Evolutionary conservation across 306 rosid species (phyloP), one percentile per base, ranked within the genome.

Genomic region (Begonia masoniana): DNA sequence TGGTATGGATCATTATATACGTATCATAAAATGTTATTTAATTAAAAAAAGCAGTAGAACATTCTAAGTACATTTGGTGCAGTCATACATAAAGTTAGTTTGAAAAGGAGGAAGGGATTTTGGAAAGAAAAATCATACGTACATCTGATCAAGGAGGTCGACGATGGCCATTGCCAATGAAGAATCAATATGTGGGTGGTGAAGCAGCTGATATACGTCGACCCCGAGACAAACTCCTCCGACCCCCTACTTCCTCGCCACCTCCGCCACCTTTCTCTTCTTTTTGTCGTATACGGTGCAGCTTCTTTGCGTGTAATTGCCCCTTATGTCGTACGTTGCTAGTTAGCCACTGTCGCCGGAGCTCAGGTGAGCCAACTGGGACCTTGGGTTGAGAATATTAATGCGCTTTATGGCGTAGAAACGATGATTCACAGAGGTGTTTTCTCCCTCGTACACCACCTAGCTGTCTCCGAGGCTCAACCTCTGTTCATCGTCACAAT

Each of bases 361-460:
- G 54, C 62, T 61, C 56, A 84, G 59, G n/a, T 60, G 74, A 55
- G 82, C 81, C 72, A 82, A 2, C 35, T 26, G 46, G 50, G 68
- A 58, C 79, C 66, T 82, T 31, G 51, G 24, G 54, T 76, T 81
- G 11, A 77, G 70, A 36, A 76, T 55, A 52, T 63, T 72, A 47
- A 59, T 65, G 12, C 62, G 58, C 74, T 79, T 85, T 42, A 49
- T 75, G 43, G 63, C 81, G 4, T 64, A 58, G 61, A 75, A 82
- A 10, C 54, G 59, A 6, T 79, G 78, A 15, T 77, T 82, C 19
- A 1, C 35, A 2, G 35, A 54, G 3, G 45, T 36, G 2, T 64
- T 65, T 57, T 79, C 93, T 50, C 93, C 95, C 48, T 77, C 88
- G 68, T 50, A 80, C 46, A 86, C 70, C 13, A 65, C 26, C 95